Conservation (phyloP, 1,284 basidiomycete genomes). For the Gymnopus androsaceus region DNA sequence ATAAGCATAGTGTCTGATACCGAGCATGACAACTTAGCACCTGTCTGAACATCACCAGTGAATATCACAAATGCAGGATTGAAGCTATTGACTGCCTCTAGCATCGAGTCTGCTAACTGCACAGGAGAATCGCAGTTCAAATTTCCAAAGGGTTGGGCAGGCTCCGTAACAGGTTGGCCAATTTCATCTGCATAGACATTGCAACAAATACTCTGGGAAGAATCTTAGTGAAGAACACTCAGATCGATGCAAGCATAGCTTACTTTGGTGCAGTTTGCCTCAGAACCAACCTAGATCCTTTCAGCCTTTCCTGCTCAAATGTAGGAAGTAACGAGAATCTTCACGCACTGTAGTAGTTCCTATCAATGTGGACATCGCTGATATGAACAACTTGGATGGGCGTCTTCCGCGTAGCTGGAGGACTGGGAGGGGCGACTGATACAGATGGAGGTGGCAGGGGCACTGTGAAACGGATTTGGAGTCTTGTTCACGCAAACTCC, state of each 20-base stretch:
- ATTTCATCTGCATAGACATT: conserved; percentile 45
- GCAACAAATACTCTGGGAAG: conserved; percentile 46
- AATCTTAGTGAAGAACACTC: background rate
- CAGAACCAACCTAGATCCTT: conserved; percentile 42
- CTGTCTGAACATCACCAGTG: conserved; percentile 62
- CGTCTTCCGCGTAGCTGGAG: conserved; percentile 35
- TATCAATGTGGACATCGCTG: conserved; percentile 58
- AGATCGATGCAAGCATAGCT: background rate
- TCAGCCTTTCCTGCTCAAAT: background rate
- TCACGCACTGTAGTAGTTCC: conserved; percentile 46
- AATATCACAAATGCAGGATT: conserved; percentile 55
- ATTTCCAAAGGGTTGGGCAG: conserved; percentile 49
- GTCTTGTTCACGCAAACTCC: conserved; percentile 55
- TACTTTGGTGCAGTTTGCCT: conserved; percentile 55
- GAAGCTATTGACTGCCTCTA: conserved; percentile 41
- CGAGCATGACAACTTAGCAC: conserved; percentile 12
- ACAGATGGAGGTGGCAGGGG: conserved; percentile 35
- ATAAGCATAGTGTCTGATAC: background rate
- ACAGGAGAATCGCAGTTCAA: conserved; percentile 52
- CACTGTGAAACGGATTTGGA: conserved; percentile 44
- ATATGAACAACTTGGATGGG: conserved; percentile 54
- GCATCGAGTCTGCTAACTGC: conserved; percentile 51
- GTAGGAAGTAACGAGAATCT: background rate
- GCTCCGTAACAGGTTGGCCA: conserved; percentile 33
- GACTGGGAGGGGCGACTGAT: conserved; percentile 32